These are phyloP conservation scores for Phalaenopsis hybrid DNA, from an alignment of 116 monocot genomes.

Conservation along the genomic window DNA sequence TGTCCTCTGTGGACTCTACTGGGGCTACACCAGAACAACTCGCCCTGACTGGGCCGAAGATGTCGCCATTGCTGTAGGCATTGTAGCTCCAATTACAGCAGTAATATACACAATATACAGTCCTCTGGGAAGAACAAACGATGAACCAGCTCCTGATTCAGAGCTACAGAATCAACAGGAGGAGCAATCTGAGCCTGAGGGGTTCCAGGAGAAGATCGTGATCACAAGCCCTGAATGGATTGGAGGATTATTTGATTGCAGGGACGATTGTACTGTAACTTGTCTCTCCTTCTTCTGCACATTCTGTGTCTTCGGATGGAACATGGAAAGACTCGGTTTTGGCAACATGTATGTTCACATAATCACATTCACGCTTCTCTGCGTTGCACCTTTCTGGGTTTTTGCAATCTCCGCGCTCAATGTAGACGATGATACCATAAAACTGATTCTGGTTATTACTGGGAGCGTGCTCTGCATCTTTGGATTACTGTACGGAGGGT, in stretches of 20 bases:
- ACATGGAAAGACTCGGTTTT: slow-evolving; percentile 25
- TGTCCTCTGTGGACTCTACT: slow-evolving; percentile 17
- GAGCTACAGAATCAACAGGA: neutral
- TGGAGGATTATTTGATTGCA: slow-evolving; percentile 24
- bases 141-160: neutral
- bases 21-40: slow-evolving; percentile 7
- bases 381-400: slow-evolving; percentile 14
- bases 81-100: slow-evolving; percentile 4
- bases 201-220: neutral
- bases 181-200: neutral
- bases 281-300: slow-evolving; percentile 18
- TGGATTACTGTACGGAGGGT: slow-evolving; percentile 22
- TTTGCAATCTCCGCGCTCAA: slow-evolving; percentile 16
- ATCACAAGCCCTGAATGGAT: slow-evolving; percentile 18
- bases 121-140: slow-evolving; percentile 1
- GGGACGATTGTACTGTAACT: slow-evolving; percentile 10
- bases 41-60: slow-evolving; percentile 12
- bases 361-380: slow-evolving; percentile 14
- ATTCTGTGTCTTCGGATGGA: slow-evolving; percentile 25
- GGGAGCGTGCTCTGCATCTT: slow-evolving; percentile 8
- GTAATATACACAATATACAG: slow-evolving; percentile 6
- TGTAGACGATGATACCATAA: slow-evolving; percentile 1
- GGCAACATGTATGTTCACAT: slow-evolving; percentile 27
- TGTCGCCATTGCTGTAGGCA: slow-evolving; percentile 5
- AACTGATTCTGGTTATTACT: neutral